Percentiles rank a stretch among this genome's conserved stretches.
These are phyloP conservation scores for Sporisorium sorghi DNA, from an alignment of 1,284 basidiomycete species.

Conservation along the genomic window DNA sequence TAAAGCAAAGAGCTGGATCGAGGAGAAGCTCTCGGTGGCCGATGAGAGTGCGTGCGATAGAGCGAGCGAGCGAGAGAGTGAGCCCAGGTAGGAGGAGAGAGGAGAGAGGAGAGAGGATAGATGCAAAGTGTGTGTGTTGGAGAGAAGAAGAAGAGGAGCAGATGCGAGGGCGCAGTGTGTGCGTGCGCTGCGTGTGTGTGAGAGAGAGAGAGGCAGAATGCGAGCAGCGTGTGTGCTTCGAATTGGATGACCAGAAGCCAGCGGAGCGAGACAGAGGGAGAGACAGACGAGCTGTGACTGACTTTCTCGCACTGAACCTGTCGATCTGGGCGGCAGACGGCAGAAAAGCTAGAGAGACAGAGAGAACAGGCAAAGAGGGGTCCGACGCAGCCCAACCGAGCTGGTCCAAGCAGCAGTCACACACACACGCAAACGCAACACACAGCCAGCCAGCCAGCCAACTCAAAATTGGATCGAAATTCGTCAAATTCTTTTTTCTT, in stretches of 20 bases:
- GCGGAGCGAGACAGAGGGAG: constrained; percentile 10
- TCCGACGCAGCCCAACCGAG: constrained; percentile 19
- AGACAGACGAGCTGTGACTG: too few species aligned
- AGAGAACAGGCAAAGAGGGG: constrained; percentile 19
- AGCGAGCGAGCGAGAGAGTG: not conserved
- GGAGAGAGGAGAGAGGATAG: constrained; percentile 16
- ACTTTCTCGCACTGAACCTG: too few species aligned
- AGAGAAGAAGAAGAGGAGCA: constrained; percentile 6
- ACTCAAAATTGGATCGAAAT: constrained; percentile 6
- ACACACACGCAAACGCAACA: constrained; percentile 3
- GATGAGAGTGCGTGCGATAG: not conserved
- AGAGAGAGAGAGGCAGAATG: not conserved
- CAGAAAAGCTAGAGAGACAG: not conserved
- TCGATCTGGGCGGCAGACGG: not conserved
- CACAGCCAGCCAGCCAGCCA: constrained; percentile 4
- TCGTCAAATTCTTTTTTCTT: not conserved
- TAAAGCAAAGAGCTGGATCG: constrained; percentile 1
- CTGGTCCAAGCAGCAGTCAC: not conserved
- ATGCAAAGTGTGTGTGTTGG: too few species aligned
- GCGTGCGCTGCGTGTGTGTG: not conserved
- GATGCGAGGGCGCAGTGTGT: constrained; percentile 5
- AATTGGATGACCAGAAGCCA: constrained; percentile 22
- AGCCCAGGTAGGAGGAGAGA: not conserved
- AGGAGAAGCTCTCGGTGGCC: not conserved
- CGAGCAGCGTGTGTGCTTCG: too few species aligned